Base-by-base conservation (phyloP, 164 flowering plant genomes). In the Aristolochia californica region DNA sequence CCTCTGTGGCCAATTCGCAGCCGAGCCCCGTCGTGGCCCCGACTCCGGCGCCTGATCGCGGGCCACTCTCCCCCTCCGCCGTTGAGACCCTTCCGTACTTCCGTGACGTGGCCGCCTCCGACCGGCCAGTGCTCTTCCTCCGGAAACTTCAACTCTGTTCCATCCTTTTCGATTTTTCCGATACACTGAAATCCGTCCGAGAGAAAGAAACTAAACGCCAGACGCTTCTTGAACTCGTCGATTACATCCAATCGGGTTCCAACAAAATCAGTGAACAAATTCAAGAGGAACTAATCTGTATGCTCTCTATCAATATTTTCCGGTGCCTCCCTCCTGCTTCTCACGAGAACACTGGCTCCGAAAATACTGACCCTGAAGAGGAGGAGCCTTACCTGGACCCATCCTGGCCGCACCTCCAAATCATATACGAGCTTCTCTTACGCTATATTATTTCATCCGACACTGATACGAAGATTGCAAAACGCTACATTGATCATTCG, bases 351-450 rank as follows among this genome's bases (percentile, higher is more conserved):
- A 78, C 88, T 0, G 87, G 83, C 10, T 61, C 74, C 20, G 93
- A 83, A 9, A 53, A 23, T 13, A 48, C 68, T 20, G 86, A 83
- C 65, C 87, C 87, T 0, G 91, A 85, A 22, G 93, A 85, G 30
- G 93, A 85, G 38, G 93, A 85, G 56, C 79, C 83, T 2, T 81
- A 67, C 68, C 64, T 83, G 43, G 93, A 85, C 48, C 93, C 87
- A 13, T 68, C 88, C 1, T 79, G 82, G 83, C 60, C 73, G 7
- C 82, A 78, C 61, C 64, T 78, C 63, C 79, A 78, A 49, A 66
- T 75, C 48, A 73, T 75, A 14, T 78, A 75, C 64, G 79, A 78
- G 50, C 65, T 78, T 44, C 74, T 78, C 16, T 58, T 78, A 40
- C 69, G 79, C 49, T 78, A 73, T 58, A 62, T 78, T 59, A 69